Percentiles rank a stretch among this genome's conserved stretches.
Evolutionary conservation across 2,329 filamentous ascomycete species (phyloP).

Genomic region (Fusarium aywerte): DNA sequence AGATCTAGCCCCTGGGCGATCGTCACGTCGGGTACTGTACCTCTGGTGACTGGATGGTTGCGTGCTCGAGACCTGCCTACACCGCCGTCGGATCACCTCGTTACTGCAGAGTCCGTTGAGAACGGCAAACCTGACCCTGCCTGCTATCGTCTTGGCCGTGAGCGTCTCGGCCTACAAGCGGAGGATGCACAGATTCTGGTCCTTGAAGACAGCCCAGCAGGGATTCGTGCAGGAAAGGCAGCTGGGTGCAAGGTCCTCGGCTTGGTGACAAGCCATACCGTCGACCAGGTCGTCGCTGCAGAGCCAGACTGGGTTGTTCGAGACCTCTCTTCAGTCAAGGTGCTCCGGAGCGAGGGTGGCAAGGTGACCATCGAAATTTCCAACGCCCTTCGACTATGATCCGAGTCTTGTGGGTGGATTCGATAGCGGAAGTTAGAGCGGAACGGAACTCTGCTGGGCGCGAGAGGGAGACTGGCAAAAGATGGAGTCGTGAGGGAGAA

Average conservation of each 20-base stretch:
- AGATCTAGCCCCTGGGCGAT: slow-evolving; percentile 82
- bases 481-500: slow-evolving; percentile 19
- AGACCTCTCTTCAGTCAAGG: slow-evolving; percentile 78
- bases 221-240: slow-evolving; percentile 83
- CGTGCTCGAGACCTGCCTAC: slow-evolving; percentile 71
- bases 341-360: slow-evolving; percentile 68
- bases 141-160: slow-evolving; percentile 76
- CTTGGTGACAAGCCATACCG: slow-evolving; percentile 84
- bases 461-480: neutral
- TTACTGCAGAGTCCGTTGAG: slow-evolving; percentile 80
- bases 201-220: slow-evolving; percentile 88
- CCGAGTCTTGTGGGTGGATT: slow-evolving; percentile 14
- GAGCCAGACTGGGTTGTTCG: slow-evolving; percentile 89
- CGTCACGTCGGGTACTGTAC: slow-evolving; percentile 77
- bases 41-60: slow-evolving; percentile 78
- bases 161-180: slow-evolving; percentile 65
- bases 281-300: slow-evolving; percentile 76
- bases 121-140: slow-evolving; percentile 81
- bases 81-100: slow-evolving; percentile 67
- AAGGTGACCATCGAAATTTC: slow-evolving; percentile 74
- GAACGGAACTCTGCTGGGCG: slow-evolving; percentile 8
- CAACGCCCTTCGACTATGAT: slow-evolving; percentile 62
- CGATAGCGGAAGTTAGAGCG: slow-evolving; percentile 12
- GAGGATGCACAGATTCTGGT: slow-evolving; percentile 71
- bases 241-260: slow-evolving; percentile 87